Base-by-base conservation (phyloP, 495 filamentous ascomycete species). In the Chaetomium fimeti region DNA sequence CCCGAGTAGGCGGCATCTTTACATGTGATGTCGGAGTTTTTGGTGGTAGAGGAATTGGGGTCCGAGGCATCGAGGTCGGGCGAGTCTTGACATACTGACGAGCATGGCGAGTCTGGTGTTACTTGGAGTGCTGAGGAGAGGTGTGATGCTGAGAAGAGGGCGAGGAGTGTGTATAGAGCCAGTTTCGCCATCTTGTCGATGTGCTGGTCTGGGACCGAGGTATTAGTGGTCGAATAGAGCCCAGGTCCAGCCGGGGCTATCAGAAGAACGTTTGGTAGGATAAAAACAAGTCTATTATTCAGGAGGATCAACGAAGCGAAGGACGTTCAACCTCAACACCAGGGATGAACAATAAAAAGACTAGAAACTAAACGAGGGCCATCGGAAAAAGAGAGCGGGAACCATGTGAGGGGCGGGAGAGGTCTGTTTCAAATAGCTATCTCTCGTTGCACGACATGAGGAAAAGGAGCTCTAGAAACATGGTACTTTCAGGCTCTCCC, bases 21-120 rank as follows among this genome's bases (percentile, higher is more conserved):
- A 64, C 82, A 85, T 29, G 72, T 68, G 38, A 84, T 79, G 62
- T 84, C 82, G 11, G 71, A 66, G 45, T 76, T 77, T 24, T 40
- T 64, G 0, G 78, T 82, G 47, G 71, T 78, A 45, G 78, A 83
- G 13, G 78, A 76, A 57, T 73, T 77, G 48, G 80, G 75, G 51
- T 81, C 76, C 7, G 80, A 80, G 38, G 71, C 58, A 60, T 82
- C 77, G 49, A 77, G 67, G 49, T 56, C 62, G 6, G 63, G 42
- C 22, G 71, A 68, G 62, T 83, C 79, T 53, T 77, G 58, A 60
- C 82, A 85, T 59, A 75, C 57, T 51, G 76, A 73, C 40, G 79
- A 71, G 56, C 82, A 85, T n/a, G 78, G 80, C 24, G 82, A 84
- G 55, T 80, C 78, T 27, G 81, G 79, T 18, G 81, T 77, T 36